Evolutionary conservation across 1,284 basidiomycete species (phyloP), one percentile per base, ranked within the genome.

Genomic region (Microbotryum saponariae): DNA sequence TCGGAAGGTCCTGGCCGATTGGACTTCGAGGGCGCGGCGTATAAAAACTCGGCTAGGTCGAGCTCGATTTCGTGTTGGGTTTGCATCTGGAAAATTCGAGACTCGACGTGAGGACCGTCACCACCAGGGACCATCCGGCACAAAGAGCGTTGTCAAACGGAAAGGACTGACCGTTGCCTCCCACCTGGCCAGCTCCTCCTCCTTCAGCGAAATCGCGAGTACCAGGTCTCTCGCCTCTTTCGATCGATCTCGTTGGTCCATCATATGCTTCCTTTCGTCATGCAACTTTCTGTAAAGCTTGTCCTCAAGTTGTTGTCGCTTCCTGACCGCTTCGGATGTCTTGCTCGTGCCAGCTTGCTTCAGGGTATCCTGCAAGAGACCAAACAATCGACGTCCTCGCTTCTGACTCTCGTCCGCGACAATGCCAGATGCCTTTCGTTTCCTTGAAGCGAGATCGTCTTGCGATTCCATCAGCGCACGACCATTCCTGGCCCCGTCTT

Each of bases 21-120:
- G 37, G 37, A 42, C 16, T 12, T 42, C 6, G 37, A 42, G 37
- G 37, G 37, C 37, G 64, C 60, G 27, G 70, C 70, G 60, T 67
- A 72, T 23, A 72, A 60, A 60, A 68, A 72, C 8, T 67, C 62
- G 25, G 70, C 70, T 27, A 70, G 62, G 54, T 63, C 59, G 47
- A 68, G 60, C 51, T 72, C 70, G 52, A 66, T 57, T 12, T 60
- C 54, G 27, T 67, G 64, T 29, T 69, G 62, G 16, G 63, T 59
- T 50, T 66, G 63, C 54, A 68, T 70, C 69, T 70, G 58, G 16
- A 10, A 14, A n/a, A 42, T 8, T 20, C 27, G 18, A 21, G 50
- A 21, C 2, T 3, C 21, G 47, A 27, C 29, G 44, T 18, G 25
- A 27, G 21, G 6, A 12, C 20, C 9, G 25, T 44, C 20, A 50